Conservation (phyloP, 2,329 filamentous ascomycete genomes). For the Diaporthe vaccinii region DNA sequence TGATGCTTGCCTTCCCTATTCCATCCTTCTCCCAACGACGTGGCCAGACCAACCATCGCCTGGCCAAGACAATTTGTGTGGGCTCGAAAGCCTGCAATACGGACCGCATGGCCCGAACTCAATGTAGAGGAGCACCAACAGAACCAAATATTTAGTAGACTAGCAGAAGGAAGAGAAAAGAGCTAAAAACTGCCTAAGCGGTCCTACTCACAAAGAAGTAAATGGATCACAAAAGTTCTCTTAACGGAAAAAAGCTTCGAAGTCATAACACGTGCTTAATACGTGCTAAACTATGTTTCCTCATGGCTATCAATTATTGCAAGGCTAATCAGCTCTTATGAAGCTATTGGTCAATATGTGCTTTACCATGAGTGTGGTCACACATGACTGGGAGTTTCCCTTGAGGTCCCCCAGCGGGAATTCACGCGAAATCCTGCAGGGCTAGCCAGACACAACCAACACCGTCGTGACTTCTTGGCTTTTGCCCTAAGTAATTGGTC, state of each 20-base stretch:
- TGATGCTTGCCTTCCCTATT: not conserved
- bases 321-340: not conserved
- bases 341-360: not conserved
- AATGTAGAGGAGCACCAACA: not conserved
- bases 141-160: not conserved
- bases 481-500: not conserved
- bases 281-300: not conserved
- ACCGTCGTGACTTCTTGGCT: not conserved
- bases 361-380: not conserved
- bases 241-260: not conserved
- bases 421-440: not conserved
- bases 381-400: not conserved
- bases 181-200: not conserved
- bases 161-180: not conserved
- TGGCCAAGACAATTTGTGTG: not conserved
- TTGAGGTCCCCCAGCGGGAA: not conserved
- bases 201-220: not conserved
- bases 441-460: not conserved
- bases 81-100: not conserved
- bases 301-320: not conserved
- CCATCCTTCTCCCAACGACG: not conserved
- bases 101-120: not conserved
- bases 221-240: not conserved
- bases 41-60: not conserved
- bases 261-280: not conserved